Base-by-base conservation (phyloP, 179 eudicot species). In the Beta corolliflora region DNA sequence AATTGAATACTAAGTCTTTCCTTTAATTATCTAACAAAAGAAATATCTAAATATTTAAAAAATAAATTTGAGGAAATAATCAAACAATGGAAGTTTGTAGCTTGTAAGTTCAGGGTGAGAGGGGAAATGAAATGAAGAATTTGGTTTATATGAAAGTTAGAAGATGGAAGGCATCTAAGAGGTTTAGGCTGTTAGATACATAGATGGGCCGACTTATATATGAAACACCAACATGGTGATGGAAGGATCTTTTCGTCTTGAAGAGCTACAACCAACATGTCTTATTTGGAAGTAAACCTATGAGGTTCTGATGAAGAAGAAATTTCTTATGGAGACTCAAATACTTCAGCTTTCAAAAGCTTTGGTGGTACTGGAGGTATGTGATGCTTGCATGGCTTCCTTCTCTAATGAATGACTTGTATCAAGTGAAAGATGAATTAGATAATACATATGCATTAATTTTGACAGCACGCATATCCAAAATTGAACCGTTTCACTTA, bases 271-370 rank as follows among this genome's bases (percentile, higher is more conserved):
- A 53, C 44, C 25, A n/a, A 44, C 21, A 10, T 71, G 54, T n/a
- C 45, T 53, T 72, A 64, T 7, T 36, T 23, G 9, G 25, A 79
- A 85, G 85, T 87, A 82, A 71, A 56, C 50, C 16, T 82, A 83
- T 61, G 85, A 81, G 71, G 77, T 71, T 46, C 60, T 85, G 88
- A 72, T 81, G 64, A 82, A 81, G 85, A 82, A 82, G 79, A 88
- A 88, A 74, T 58, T 79, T 31, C 23, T 52, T 46, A 46, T 77
- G 79, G 88, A 81, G 79, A 79, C 83, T 81, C 85, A 86, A 75
- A 83, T 85, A 78, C 71, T 66, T 53, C 79, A 67, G 14, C 59
- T 86, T 60, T 83, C 90, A 11, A 67, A 81, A 77, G 70, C 82
- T 29, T 76, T 88, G 80, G 66, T 13, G 52, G 81, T 73, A 67